Percentiles rank a stretch among this genome's conserved stretches.
Conservation (phyloP, 371 early-diverging fungal species). For the Rhizomucor miehei region DNA sequence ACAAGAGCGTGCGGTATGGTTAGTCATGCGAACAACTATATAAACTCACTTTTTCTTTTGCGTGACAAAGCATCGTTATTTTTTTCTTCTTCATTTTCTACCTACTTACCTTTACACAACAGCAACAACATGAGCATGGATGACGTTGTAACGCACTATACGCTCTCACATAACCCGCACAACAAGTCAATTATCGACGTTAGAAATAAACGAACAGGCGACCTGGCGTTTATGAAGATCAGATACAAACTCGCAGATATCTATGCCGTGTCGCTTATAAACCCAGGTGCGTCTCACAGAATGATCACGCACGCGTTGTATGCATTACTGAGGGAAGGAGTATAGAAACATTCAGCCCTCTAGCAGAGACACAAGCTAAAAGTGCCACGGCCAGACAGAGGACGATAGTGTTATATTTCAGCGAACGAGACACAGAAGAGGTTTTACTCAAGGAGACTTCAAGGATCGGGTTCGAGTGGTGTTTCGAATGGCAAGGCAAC, state of each 20-base stretch:
- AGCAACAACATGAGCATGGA: too few species aligned
- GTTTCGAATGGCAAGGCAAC: constrained; percentile 43
- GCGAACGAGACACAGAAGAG: constrained; percentile 11
- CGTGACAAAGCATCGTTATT: not conserved
- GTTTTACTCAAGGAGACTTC: constrained; percentile 29
- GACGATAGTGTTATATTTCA: constrained; percentile 29
- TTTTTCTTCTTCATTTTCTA: constrained; percentile 2
- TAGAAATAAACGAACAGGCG: constrained; percentile 31
- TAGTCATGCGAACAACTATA: not conserved
- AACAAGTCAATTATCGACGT: constrained; percentile 38
- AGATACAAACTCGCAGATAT: constrained; percentile 38
- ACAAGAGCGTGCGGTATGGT: not conserved
- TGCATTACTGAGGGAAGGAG: too few species aligned
- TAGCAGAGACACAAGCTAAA: constrained; percentile 36
- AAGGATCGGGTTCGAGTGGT: constrained; percentile 43
- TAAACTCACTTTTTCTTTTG: not conserved
- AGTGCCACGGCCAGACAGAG: constrained; percentile 25
- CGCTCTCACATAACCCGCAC: constrained; percentile 33
- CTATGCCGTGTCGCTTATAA: constrained; percentile 43
- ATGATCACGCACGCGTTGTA: too few species aligned
- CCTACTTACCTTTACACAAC: not conserved
- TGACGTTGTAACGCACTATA: constrained; percentile 31
- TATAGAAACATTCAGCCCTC: constrained; percentile 35
- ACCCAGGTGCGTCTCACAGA: constrained; percentile 31
- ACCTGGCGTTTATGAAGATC: constrained; percentile 38